Evolutionary conservation across 345 rosid genomes (phyloP), one percentile per base, ranked within the genome.

Genomic region (Noccaea caerulescens): DNA sequence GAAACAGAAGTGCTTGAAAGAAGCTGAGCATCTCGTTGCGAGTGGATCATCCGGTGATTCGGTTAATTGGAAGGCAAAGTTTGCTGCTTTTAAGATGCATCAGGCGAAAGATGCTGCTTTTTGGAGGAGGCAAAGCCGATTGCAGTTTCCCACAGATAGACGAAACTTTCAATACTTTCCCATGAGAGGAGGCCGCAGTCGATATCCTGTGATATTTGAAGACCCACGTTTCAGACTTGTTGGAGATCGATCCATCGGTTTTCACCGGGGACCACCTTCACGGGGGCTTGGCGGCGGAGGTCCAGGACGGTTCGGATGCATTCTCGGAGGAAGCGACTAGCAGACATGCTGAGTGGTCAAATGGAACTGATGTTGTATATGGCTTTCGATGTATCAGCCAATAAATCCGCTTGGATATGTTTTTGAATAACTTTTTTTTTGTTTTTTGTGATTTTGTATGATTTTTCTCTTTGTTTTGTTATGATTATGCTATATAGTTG

Each of bases 1-100:
- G 92, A 82, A 72, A 77, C 86, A 72, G 66, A 90, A 85, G 66
- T 82, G 61, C 44, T 51, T 30, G 18, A 83, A 82, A 54, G 93
- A 84, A 80, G 81, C 81, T 58, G 80, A 69, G 43, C 16, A 6
- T 55, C n/a, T 8, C 11, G 46, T 3, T 44, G 6, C 45, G 0
- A 23, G 8, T 16, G 53, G 20, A 36, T n/a, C 34, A 36, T 18
- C 37, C 1, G 56, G 5, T 5, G 68, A 13, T 20, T 25, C 9
- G 11, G 34, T 25, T 68, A 57, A 76, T 54, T 87, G 94, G 96
- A 89, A 88, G 77, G 25, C 23, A 2, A 62, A 12, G 41, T 90
- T 79, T 77, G 70, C 51, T 75, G 11, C 32, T 1, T 27, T 7
- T 45, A 82, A 84, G 90, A 81, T 25, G 27, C 27, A 25, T 0